Evolutionary conservation across 2,329 filamentous ascomycete genomes (phyloP).

Genomic region (Byssothecium circinans): DNA sequence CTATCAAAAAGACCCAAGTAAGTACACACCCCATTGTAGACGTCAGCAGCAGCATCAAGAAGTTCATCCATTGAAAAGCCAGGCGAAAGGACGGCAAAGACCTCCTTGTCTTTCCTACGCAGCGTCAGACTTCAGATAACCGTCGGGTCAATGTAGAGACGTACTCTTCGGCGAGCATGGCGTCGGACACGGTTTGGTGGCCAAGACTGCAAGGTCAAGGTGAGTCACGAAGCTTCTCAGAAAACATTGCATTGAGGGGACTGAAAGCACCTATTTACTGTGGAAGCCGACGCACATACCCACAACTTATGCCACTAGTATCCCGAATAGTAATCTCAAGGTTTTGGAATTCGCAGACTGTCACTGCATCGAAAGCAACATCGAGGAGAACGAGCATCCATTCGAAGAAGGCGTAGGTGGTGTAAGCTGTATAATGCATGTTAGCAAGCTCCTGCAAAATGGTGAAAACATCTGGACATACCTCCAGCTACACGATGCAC

Average conservation of each 20-base stretch:
- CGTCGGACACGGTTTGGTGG: constrained; percentile 47
- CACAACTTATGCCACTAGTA: constrained; percentile 87
- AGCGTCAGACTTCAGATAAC: constrained; percentile 21
- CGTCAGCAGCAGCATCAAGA: constrained; percentile 80
- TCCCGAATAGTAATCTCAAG: constrained; percentile 89
- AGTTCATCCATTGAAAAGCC: constrained; percentile 74
- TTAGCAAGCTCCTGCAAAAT: constrained; percentile 21
- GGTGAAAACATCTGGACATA: constrained; percentile 51
- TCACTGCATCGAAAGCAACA: constrained; percentile 94
- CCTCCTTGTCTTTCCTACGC: constrained; percentile 71
- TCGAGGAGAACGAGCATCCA: constrained; percentile 95
- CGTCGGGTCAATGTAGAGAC: constrained; percentile 30
- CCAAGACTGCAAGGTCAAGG: constrained; percentile 48
- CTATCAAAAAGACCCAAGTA: background rate
- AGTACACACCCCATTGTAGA: constrained; percentile 80
- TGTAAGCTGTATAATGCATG: constrained; percentile 71
- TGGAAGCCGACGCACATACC: constrained; percentile 97
- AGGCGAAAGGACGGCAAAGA: constrained; percentile 68
- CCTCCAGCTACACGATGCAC: constrained; percentile 91
- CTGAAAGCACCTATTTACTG: constrained; percentile 68
- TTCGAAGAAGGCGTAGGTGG: constrained; percentile 96
- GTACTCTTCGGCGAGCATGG: constrained; percentile 72
- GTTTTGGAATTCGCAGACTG: constrained; percentile 83
- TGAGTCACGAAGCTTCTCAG: constrained; percentile 28
- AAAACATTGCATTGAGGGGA: constrained; percentile 37